Conservation (phyloP, 2,329 filamentous ascomycete genomes). For the Albophoma yamanashiensis region DNA sequence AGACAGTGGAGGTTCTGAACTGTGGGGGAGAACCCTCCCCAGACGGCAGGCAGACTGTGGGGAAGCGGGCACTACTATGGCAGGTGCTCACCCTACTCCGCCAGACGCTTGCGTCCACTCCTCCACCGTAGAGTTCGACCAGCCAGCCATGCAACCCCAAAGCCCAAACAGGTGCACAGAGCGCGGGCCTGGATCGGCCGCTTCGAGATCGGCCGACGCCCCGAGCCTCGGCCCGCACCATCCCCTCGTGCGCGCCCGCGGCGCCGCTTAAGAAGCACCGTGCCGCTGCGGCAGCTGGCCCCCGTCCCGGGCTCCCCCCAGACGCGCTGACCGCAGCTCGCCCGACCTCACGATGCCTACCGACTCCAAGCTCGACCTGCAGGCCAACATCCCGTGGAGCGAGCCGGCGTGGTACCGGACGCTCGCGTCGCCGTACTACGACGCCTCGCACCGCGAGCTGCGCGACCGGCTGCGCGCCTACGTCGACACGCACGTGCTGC, state of each 20-base stretch:
- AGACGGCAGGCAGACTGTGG: too few relatives aligned
- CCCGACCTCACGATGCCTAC: not conserved
- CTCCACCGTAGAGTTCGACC: too few relatives aligned
- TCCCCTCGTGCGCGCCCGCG: not conserved
- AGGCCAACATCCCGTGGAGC: conserved; percentile 9
- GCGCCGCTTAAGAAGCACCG: not conserved
- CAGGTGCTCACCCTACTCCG: too few relatives aligned
- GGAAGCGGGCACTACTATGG: too few relatives aligned
- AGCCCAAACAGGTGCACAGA: not conserved
- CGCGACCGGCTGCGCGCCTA: conserved; percentile 47
- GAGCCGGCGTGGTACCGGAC: conserved; percentile 18
- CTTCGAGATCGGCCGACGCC: not conserved
- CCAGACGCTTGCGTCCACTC: too few relatives aligned
- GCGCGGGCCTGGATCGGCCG: not conserved
- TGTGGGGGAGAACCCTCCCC: too few relatives aligned
- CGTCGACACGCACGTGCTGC: conserved; percentile 46
- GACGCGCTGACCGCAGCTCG: not conserved
- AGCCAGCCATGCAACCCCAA: not conserved
- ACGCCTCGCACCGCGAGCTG: conserved; percentile 46
- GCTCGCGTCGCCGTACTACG: conserved; percentile 46
- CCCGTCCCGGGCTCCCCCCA: not conserved
- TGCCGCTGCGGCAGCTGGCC: not conserved
- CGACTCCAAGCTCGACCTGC: conserved; percentile 11
- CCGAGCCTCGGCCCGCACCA: not conserved
- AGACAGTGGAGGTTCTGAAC: too few relatives aligned